Conservation (phyloP, 257 asterid genomes). For the Gynochthodes officinalis region DNA sequence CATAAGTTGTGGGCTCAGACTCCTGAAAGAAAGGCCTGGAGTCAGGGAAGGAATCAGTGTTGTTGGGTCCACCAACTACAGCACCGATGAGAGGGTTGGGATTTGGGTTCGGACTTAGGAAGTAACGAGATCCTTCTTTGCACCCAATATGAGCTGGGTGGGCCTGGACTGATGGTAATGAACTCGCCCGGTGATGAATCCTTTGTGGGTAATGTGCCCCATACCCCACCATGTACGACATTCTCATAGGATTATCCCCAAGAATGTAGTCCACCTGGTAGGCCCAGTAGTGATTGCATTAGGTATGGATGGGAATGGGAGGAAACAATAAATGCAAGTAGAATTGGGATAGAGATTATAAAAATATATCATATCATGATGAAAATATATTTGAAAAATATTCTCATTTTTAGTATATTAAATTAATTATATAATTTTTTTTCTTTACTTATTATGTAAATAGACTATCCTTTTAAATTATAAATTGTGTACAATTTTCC, state of each 20-base stretch:
- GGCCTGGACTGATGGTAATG: slow-evolving; percentile 51
- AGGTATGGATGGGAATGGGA: not conserved
- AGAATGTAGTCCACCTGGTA: slow-evolving; percentile 80
- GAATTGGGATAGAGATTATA: too few relatives aligned
- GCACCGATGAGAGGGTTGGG: slow-evolving; percentile 71
- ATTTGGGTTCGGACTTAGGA: slow-evolving; percentile 57
- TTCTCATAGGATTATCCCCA: slow-evolving; percentile 76
- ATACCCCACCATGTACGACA: slow-evolving; percentile 89
- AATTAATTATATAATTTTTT: too few relatives aligned
- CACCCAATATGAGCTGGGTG: slow-evolving; percentile 65
- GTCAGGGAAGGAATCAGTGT: slow-evolving; percentile 61
- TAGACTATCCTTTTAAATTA: too few relatives aligned
- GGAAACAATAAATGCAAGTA: too few relatives aligned
- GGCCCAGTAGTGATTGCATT: not conserved
- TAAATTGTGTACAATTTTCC: too few relatives aligned
- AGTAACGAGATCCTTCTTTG: slow-evolving; percentile 61
- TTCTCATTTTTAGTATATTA: too few relatives aligned
- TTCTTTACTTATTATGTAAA: too few relatives aligned
- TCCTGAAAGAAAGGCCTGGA: slow-evolving; percentile 71
- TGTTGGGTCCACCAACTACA: slow-evolving; percentile 79
- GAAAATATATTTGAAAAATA: too few relatives aligned
- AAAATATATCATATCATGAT: too few relatives aligned
- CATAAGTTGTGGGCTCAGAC: slow-evolving; percentile 84
- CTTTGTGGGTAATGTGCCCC: slow-evolving; percentile 63
- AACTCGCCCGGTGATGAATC: slow-evolving; percentile 80